Base-by-base conservation (phyloP, 2,329 filamentous ascomycete genomes). In the Pseudogymnoascus sp. region DNA sequence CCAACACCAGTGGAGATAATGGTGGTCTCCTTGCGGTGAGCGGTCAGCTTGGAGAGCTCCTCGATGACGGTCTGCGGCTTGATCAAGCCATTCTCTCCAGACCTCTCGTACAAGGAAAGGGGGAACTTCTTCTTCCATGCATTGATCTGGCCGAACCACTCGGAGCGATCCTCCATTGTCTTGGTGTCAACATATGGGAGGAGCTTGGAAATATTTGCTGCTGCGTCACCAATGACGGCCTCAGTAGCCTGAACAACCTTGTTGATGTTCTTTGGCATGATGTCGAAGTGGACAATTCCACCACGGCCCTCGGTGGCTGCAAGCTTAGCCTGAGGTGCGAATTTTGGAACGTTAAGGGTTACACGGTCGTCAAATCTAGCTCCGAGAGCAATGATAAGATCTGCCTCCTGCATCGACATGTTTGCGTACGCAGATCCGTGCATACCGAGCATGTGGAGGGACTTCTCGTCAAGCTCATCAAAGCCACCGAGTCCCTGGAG, bases 241-340 rank as follows among this genome's bases (percentile, higher is more conserved):
- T 97, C 92, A 42, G 90, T 97, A 6, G 93, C 92, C 77, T 97
- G 91, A 12, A 99, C 89, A 42, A 97, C 92, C 83, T 97, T 99
- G 86, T 97, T 97, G 79, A 97, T 97, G 80, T 99, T 97, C 87
- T 99, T 99, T 70, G 94, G 93, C 88, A 97, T 89, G 71, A 99
- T 93, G 74, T 97, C 93, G 71, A 97, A 97, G 76, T 99, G 93
- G 13, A 97, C 84, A 70, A 99, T 97, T 71, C 94, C 94, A 70
- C 94, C 94, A 65, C 92, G 89, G 61, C 87, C 87, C 78, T 96
- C 90, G 9, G 83, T 80, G 4, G 91, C 93, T 0, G 94, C 94
- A 12, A 86, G 84, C 77, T 89, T 94, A 48, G 94, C 94, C 60
- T 84, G 85, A 3, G 94, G 94, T 0, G 92, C 94, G 68, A 97